Conservation (phyloP, 495 filamentous ascomycete species). For the Penicillium ucsense region DNA sequence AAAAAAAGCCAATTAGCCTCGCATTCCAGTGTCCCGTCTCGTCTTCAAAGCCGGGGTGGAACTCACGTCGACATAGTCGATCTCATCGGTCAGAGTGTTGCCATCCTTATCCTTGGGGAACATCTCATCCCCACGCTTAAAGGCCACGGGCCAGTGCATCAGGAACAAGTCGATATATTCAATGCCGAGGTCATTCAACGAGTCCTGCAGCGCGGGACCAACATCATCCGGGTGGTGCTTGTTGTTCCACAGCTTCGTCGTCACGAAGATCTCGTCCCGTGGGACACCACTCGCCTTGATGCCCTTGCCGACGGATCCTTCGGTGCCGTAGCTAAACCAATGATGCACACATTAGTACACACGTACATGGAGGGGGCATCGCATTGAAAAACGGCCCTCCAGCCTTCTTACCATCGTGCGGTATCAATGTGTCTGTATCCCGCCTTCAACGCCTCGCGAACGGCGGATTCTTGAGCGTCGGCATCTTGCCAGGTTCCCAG, state of each 20-base stretch:
- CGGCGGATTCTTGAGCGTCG: conserved; percentile 35
- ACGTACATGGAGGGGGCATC: too few species aligned
- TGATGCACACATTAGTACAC: too few species aligned
- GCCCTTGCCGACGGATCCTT: conserved; percentile 44
- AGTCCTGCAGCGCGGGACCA: conserved; percentile 45
- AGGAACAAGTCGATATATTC: conserved; percentile 63
- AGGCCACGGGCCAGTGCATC: conserved; percentile 59
- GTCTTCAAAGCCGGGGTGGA: not conserved
- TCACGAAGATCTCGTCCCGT: conserved; percentile 56
- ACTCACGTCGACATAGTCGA: conserved; percentile 43
- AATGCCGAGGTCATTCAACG: conserved; percentile 48
- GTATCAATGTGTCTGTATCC: conserved; percentile 58
- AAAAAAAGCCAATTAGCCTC: too few species aligned
- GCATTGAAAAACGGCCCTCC: too few species aligned
- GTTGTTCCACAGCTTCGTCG: conserved; percentile 62
- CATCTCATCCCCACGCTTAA: conserved; percentile 27
- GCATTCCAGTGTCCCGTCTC: too few species aligned
- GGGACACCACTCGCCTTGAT: conserved; percentile 47
- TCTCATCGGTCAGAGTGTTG: conserved; percentile 30
- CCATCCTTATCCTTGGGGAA: conserved; percentile 39
- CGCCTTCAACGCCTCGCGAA: conserved; percentile 38
- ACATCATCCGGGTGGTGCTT: conserved; percentile 57
- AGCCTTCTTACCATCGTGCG: conserved; percentile 19
- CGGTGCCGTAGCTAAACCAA: conserved; percentile 37
- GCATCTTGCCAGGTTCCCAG: conserved; percentile 44